Evolutionary conservation across 805 yeast genomes (phyloP), one percentile per base, ranked within the genome.

Genomic region (Yamadazyma insecticola): DNA sequence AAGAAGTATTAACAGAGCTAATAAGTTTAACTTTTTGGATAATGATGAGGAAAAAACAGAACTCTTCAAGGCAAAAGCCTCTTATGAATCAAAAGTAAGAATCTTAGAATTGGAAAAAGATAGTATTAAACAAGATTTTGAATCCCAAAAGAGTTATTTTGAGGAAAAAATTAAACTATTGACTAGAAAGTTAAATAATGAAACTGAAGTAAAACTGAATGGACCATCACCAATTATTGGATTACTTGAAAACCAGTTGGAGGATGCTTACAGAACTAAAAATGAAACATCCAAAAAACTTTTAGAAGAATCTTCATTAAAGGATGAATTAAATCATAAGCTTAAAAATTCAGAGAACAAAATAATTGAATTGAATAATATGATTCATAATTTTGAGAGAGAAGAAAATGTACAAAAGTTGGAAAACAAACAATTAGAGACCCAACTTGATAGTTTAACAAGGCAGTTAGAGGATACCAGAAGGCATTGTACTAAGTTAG

Each of bases 81-180:
- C 50, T 5, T 55, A 60, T 33, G 74, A 71, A 33, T 54, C 60
- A 8, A 55, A 61, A 29, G 47, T 65, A 21, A 58, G 60, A 20
- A 39, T 57, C 14, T 36, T 64, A 13, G 56, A 57, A 32, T 43
- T 53, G 14, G 78, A 73, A 16, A 49, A 60, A 24, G 45, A 41
- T 5, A 17, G 30, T n/a, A 7, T 34, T 12, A 27, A 28, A n/a
- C 33, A 40, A 12, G 63, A 57, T 16, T 48, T 59, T 33, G 60
- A 61, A 29, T 42, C 48, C 20, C 67, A 70, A 36, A 36, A 57
- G 12, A 50, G 48, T n/a, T 44, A 48, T 17, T 55, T 55, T 38
- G 57, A 61, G 38, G 51, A 51, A 33, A 41, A 55, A 43, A 29
- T 53, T 35, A 17, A 26, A 16, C 10, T 13, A 10, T 14, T 10